Percentiles rank a stretch among this genome's conserved stretches.
Conservation (phyloP, 176 grass and related monocot species). For the Saccharum spontaneum region DNA sequence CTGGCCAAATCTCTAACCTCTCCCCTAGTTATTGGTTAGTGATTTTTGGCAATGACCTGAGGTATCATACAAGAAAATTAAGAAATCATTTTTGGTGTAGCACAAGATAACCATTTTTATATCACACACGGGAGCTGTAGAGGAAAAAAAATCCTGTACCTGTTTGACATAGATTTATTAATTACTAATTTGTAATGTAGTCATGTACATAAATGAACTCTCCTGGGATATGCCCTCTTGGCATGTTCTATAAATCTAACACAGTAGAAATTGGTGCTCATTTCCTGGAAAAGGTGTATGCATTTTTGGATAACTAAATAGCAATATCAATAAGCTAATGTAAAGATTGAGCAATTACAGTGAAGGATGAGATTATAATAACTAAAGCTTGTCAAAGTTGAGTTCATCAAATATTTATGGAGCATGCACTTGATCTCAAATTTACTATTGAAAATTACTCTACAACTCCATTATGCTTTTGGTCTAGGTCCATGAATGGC, state of each 20-base stretch:
- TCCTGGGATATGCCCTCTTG: not conserved
- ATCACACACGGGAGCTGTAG: not conserved
- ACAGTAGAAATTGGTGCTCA: not conserved
- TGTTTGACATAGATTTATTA: slow-evolving; percentile 21
- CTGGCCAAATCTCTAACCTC: slow-evolving; percentile 1
- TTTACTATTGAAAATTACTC: not conserved
- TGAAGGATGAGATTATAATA: not conserved
- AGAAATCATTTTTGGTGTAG: not conserved
- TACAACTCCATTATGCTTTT: slow-evolving; percentile 4
- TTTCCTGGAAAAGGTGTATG: not conserved
- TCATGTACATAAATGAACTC: slow-evolving; percentile 9
- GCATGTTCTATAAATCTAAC: slow-evolving; percentile 5
- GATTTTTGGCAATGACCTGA: not conserved
- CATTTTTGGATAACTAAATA: not conserved
- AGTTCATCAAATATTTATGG: slow-evolving; percentile 3
- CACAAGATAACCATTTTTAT: not conserved
- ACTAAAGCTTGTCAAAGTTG: not conserved
- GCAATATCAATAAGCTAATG: not conserved
- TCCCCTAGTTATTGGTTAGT: not conserved
- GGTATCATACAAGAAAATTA: not conserved
- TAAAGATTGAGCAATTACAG: not conserved
- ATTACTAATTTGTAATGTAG: slow-evolving; percentile 4
- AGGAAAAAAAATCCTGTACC: not conserved
- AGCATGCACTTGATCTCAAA: not conserved
- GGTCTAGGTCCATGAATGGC: slow-evolving; percentile 6